Conservation (phyloP, 1,284 basidiomycete genomes). For the Trichosporon ovoides region DNA sequence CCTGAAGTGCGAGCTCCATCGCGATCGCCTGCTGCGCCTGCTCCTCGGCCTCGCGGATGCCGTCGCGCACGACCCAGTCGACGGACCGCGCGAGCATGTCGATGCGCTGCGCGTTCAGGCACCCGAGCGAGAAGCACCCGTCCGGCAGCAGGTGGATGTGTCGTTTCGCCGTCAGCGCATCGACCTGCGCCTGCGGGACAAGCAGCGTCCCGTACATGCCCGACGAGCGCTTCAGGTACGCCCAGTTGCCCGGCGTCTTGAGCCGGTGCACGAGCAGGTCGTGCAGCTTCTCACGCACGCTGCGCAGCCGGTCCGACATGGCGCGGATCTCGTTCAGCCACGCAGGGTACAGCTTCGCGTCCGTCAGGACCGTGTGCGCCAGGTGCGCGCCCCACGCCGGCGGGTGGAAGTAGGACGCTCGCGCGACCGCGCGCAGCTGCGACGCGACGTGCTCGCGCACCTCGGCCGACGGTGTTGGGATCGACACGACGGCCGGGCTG, state of each 20-base stretch:
- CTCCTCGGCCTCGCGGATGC: constrained; percentile 39
- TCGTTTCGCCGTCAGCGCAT: constrained; percentile 36
- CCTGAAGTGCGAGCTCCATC: constrained; percentile 38
- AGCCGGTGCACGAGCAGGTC: constrained; percentile 67
- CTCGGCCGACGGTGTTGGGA: constrained; percentile 35
- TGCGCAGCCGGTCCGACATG: constrained; percentile 87
- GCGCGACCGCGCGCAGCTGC: constrained; percentile 39
- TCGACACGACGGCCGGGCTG: constrained; percentile 42
- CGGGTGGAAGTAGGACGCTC: constrained; percentile 41
- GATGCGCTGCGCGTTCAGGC: constrained; percentile 43
- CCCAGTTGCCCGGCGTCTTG: constrained; percentile 88
- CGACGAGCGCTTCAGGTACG: constrained; percentile 65
- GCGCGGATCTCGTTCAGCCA: constrained; percentile 84
- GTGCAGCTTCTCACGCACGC: constrained; percentile 77
- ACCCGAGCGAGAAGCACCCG: constrained; percentile 45
- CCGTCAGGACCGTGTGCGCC: constrained; percentile 42
- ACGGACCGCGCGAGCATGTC: constrained; percentile 40
- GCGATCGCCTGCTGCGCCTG: constrained; percentile 32
- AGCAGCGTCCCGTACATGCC: constrained; percentile 46
- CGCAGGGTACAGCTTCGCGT: constrained; percentile 50
- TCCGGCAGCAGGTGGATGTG: constrained; percentile 44
- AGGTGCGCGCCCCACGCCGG: constrained; percentile 45
- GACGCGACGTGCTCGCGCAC: constrained; percentile 40
- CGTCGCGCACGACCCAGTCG: constrained; percentile 43
- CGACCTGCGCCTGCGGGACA: constrained; percentile 32